Evolutionary conservation across 2,329 filamentous ascomycete genomes (phyloP), one percentile per base, ranked within the genome.

Genomic region (Botrytis paeoniae): DNA sequence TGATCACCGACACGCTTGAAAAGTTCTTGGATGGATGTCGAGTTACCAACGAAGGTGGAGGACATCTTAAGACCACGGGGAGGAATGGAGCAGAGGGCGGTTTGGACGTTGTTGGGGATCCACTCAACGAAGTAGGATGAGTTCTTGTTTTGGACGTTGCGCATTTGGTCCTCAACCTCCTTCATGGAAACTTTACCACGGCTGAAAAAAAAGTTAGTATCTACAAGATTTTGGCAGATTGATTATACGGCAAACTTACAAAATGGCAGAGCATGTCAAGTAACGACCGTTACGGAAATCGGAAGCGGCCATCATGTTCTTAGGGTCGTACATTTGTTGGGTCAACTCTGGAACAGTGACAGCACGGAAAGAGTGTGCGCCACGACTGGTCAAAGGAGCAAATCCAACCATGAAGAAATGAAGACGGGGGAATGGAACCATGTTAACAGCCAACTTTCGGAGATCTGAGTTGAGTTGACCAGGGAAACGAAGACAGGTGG

Each of bases 371-470:
- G 93, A 94, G 89, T 97, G 86, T 79, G 95, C 92, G 81, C 91
- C 91, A 85, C 92, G 92, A 86, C 94, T 97, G 84, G 96, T 99
- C 82, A 99, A 90, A 83, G 96, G 96, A 85, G 96, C 95, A 84
- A 99, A 99, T 85, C 96, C 96, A 84, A 99, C 96, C 96, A 99
- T 99, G 92, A 99, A 99, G 92, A 99, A 99, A 87, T 99, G 96
- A 77, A 99, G 94, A 94, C 96, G 96, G 80, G 96, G 96, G 93
- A 99, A 99, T 77, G 96, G 96, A 86, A 99, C 96, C 89, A 99
- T 99, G 93, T 99, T 99, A 86, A 99, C 96, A 80, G 96, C 96
- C 82, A 99, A 88, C 90, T 99, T 99, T 88, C 96, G 94, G 80
- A 99, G 93, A 85, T 99, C 96, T 83, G 96, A 99, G 93, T 99